Evolutionary conservation across 805 yeast species (phyloP), one percentile per base, ranked within the genome.

Genomic region (Candida xiaguanensis): DNA sequence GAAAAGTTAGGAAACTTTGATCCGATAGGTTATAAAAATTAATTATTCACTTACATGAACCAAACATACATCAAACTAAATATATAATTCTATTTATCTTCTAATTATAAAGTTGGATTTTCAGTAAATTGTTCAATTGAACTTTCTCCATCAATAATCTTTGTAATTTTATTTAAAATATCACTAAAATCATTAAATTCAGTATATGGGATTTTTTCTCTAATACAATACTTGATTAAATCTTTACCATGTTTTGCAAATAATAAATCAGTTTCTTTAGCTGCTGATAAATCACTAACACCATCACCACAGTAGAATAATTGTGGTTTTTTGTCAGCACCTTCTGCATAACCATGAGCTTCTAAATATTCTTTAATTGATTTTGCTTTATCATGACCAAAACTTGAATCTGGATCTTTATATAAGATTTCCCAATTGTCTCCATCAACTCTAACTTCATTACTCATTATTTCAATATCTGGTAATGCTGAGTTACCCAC

Each of bases 271-370:
- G 99, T 89, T 62, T 93, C 96, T 56, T 85, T 82, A 17, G 98
- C 97, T 17, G 99, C 99, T 42, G 88, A 78, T 50, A 93, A 70
- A 61, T 93, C 99, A 33, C 95, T 82, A 23, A 93, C 96, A 47
- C 99, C 99, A 60, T 93, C 99, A 43, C 99, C 99, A 55, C 95
- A 86, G 70, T 93, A 93, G 59, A 91, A 87, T 51, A 88, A 73
- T 28, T 70, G 67, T 12, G 95, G 95, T 35, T 43, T 39, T 47
- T 63, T 46, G 44, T 57, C 40, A 46, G 50, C 43, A 44, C 52
- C 49, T 46, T 53, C 45, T 42, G 53, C 50, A 43, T 61, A 58
- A 12, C 61, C 61, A 40, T 65, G 55, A 8, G 45, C 39, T 6
- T 39, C 41, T 49, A 68, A 60, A 46, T 67, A 72, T 36, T 72